phyloP scores from a whole-genome alignment of 2,329 filamentous ascomycete species.

The Periconia sp. region DNA sequence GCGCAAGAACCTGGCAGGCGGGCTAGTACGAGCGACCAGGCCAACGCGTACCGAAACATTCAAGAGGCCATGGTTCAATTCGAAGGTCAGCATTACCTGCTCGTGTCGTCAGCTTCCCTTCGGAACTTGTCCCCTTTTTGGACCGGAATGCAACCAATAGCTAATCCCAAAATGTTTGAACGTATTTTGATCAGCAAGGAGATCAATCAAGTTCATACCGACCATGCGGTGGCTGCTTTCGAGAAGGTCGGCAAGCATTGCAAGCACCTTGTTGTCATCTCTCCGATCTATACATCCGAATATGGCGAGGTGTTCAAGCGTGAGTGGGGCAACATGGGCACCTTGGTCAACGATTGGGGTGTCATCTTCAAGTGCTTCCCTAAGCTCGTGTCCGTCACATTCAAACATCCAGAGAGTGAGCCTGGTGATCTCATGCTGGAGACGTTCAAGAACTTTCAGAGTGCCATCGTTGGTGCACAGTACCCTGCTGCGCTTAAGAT shows the following conservation, averaged over 20 bases:
- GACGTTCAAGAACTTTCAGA: slow-evolving; percentile 9
- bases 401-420: slow-evolving; percentile 7
- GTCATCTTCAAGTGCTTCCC: slow-evolving; percentile 16
- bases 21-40: no score
- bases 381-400: slow-evolving; percentile 12
- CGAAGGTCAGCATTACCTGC: slow-evolving; percentile 11
- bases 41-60: slow-evolving; percentile 2
- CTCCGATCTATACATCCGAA: slow-evolving; percentile 14
- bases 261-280: slow-evolving; percentile 14
- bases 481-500: background rate
- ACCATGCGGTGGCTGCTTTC: slow-evolving; percentile 11
- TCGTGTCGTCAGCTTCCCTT: slow-evolving; percentile 8
- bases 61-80: slow-evolving; percentile 4
- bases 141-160: slow-evolving; percentile 16
- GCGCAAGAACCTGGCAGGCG: no score
- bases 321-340: slow-evolving; percentile 5
- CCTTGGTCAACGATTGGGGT: slow-evolving; percentile 15
- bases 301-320: slow-evolving; percentile 11
- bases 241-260: slow-evolving; percentile 15
- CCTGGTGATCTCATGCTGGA: slow-evolving; percentile 3
- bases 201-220: slow-evolving; percentile 12
- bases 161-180: slow-evolving; percentile 12
- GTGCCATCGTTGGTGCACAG: background rate
- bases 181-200: slow-evolving; percentile 15
- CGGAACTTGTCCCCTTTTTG: slow-evolving; percentile 9